Percentiles rank a stretch among this genome's conserved stretches.
phyloP scores from a whole-genome alignment of 495 filamentous ascomycete species.

The Platismatia glauca region DNA sequence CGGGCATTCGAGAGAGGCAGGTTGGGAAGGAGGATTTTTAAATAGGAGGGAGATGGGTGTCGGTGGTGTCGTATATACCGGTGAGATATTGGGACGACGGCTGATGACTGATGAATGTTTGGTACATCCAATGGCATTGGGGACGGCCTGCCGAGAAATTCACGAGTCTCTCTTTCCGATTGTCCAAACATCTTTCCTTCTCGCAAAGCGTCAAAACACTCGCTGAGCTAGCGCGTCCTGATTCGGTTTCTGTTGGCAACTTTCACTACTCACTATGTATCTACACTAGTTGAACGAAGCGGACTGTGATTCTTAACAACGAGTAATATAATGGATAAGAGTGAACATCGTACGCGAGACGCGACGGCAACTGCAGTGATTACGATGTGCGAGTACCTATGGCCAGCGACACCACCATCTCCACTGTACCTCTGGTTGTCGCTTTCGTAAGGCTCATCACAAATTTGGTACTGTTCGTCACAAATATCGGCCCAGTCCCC shows the following conservation, averaged over 20 bases:
- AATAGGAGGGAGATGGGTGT: background rate
- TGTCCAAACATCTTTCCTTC: too few species aligned
- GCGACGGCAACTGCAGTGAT: background rate
- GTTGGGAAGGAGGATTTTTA: constrained; percentile 1
- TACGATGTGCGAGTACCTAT: background rate
- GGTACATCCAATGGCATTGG: background rate
- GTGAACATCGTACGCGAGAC: too few species aligned
- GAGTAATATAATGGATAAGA: too few species aligned
- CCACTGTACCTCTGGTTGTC: constrained; percentile 27
- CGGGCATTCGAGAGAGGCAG: constrained; percentile 3
- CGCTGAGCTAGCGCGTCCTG: too few species aligned
- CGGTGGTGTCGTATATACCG: background rate
- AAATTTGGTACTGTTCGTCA: constrained; percentile 29
- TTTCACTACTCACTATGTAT: too few species aligned
- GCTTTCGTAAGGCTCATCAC: constrained; percentile 30
- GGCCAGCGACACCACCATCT: constrained; percentile 11
- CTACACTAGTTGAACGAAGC: too few species aligned
- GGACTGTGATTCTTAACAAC: too few species aligned
- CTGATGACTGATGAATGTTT: background rate
- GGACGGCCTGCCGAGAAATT: background rate
- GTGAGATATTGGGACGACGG: background rate
- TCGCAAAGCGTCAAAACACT: too few species aligned
- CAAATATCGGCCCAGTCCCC: constrained; percentile 29
- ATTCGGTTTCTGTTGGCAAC: too few species aligned
- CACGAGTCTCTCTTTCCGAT: too few species aligned